These are phyloP conservation scores for Dactylellina leptospora DNA, from an alignment of 2,329 filamentous ascomycete species.

Conservation along the genomic window DNA sequence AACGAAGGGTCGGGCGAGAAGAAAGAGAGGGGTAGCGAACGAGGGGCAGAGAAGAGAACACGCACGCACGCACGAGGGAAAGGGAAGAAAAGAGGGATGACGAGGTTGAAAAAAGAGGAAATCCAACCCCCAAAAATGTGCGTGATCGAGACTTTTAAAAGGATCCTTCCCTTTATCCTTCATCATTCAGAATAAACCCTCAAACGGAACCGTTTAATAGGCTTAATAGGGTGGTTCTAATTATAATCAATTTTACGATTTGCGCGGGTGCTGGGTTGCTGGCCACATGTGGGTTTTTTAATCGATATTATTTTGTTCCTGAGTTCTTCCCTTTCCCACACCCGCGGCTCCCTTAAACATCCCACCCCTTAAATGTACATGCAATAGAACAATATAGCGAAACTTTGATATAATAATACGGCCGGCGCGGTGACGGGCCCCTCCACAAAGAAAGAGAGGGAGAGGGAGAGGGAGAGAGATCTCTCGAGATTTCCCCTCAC, in stretches of 20 bases:
- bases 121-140: neutral
- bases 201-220: constrained; percentile 32
- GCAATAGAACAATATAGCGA: constrained; percentile 42
- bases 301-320: constrained; percentile 28
- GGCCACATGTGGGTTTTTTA: constrained; percentile 26
- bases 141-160: constrained; percentile 51
- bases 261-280: constrained; percentile 43
- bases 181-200: too few species aligned
- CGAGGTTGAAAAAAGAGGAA: constrained; percentile 14
- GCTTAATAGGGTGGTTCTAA: constrained; percentile 43
- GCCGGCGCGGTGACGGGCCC: constrained; percentile 40
- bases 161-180: constrained; percentile 7
- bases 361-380: constrained; percentile 49
- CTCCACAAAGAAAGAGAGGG: neutral
- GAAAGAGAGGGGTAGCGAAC: constrained; percentile 17
- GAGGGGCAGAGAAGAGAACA: constrained; percentile 17
- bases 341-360: constrained; percentile 44
- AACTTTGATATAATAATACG: constrained; percentile 41
- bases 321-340: constrained; percentile 18
- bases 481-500: neutral
- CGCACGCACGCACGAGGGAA: constrained; percentile 8
- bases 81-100: constrained; percentile 29
- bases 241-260: constrained; percentile 54
- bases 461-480: too few species aligned
- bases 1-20: constrained; percentile 9